Conservation (phyloP, 148 eudicot genomes). For the Pharnaceum exiguum region DNA sequence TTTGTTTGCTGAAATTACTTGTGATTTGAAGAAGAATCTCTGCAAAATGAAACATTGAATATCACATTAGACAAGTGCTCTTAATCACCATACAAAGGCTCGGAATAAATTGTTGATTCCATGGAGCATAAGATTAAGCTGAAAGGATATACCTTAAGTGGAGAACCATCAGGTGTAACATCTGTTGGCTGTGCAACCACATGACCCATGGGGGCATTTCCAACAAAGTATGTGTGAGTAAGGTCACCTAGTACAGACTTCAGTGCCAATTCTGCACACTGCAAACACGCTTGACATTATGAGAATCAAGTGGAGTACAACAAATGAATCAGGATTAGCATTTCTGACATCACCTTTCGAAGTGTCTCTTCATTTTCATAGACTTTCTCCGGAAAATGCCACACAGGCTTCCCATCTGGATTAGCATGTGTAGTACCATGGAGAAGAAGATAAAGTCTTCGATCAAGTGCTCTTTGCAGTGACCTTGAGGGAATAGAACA, state of each 20-base stretch:
- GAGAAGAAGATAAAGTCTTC: conserved; percentile 84
- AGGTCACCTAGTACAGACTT: conserved; percentile 77
- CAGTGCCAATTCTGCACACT: conserved; percentile 88
- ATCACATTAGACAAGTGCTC: too few species aligned
- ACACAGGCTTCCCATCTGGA: conserved; percentile 50
- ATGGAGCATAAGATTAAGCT: not conserved
- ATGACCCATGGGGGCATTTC: conserved; percentile 97
- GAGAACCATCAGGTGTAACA: conserved; percentile 24
- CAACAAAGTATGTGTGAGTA: conserved; percentile 76
- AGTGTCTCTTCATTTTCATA: conserved; percentile 80
- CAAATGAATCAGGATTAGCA: not conserved
- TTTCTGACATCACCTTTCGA: conserved; percentile 56
- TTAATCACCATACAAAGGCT: not conserved
- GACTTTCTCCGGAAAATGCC: conserved; percentile 97
- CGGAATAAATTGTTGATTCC: too few species aligned
- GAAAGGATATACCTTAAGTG: conserved; percentile 44
- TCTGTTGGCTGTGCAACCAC: conserved; percentile 44
- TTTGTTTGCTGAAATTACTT: conserved; percentile 74
- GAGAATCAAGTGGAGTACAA: not conserved
- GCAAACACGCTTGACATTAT: conserved; percentile 21
- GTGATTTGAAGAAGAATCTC: conserved; percentile 90
- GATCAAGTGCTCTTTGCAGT: conserved; percentile 86
- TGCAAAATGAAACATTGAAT: conserved; percentile 27
- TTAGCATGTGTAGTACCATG: conserved; percentile 51
- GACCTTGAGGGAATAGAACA: conserved; percentile 45